Percentiles rank a stretch among this genome's conserved stretches.
phyloP scores from a whole-genome alignment of 192 early-diverging fungal species.

The Linnemannia zychae region DNA sequence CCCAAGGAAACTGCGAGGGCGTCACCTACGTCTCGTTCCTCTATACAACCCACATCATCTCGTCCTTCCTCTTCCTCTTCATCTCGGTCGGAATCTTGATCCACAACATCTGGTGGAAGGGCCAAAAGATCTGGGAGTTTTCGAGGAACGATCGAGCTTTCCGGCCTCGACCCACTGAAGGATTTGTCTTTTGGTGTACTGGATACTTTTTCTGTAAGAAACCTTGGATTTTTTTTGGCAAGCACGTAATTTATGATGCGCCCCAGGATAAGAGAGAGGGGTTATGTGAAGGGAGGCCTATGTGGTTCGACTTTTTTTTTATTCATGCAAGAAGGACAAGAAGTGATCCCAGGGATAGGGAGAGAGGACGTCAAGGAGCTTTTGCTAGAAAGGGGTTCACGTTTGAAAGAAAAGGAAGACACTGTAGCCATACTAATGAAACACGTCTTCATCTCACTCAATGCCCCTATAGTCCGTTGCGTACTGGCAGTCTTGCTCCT shows the following conservation, averaged over 20 bases:
- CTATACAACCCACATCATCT: constrained; percentile 54
- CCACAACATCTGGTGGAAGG: constrained; percentile 57
- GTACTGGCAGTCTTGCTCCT: constrained; percentile 42
- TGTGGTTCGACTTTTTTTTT: not conserved
- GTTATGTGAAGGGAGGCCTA: not conserved
- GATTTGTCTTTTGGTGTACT: constrained; percentile 52
- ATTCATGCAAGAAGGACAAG: not conserved
- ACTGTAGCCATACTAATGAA: not conserved
- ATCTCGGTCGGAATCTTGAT: constrained; percentile 52
- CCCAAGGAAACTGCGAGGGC: constrained; percentile 43
- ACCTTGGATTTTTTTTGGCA: too few species aligned
- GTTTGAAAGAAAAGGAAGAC: not conserved
- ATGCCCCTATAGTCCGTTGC: constrained; percentile 36
- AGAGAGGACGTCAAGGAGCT: not conserved
- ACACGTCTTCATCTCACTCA: not conserved
- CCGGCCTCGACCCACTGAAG: constrained; percentile 49
- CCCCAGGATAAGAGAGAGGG: not conserved
- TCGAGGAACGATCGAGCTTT: constrained; percentile 54
- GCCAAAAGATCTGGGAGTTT: constrained; percentile 56
- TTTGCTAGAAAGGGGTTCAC: not conserved
- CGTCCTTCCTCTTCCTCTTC: constrained; percentile 50
- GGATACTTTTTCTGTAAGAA: constrained; percentile 56
- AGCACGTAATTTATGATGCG: too few species aligned
- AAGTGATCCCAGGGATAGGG: not conserved
- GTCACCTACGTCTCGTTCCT: constrained; percentile 51